Base-by-base conservation (phyloP, 2,329 filamentous ascomycete genomes). In the Fusarium humuli region DNA sequence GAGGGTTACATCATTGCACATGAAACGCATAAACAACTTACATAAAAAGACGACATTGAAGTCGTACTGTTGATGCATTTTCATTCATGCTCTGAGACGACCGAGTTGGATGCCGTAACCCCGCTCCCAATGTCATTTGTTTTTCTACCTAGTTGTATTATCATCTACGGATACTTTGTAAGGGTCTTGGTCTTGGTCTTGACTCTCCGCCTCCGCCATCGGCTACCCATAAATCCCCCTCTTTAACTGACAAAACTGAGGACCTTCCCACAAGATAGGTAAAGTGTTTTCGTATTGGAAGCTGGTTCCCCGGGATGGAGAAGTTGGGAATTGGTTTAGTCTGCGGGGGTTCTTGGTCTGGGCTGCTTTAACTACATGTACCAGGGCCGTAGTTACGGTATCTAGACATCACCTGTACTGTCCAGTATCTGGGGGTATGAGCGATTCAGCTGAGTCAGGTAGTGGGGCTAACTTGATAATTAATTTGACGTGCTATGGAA, bases 361-460 rank as follows among this genome's bases (percentile, higher is more conserved):
- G 23, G 20, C 41, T 56, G 29, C 37, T 42, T 40, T 40, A 16
- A 32, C 29, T 65, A 67, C 56, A 30, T 12, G 34, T 47, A 69
- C 63, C 52, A 57, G 59, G 53, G 30, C 61, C 61, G 40, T 47
- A 50, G 56, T 46, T 41, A 65, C 44, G 30, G 47, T 50, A 37
- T 34, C 34, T 37, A 18, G 13, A 23, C 27, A 53, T 53, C 34
- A 53, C 37, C n/a, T 41, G 32, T 23, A 23, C 49, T 53, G n/a
- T 53, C 12, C 25, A 27, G 34, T 54, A 66, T 70, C 48, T 56
- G 44, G 48, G 49, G 41, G 50, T 25, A 22, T 44, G 45, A 62
- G 57, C 49, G 66, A 70, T 55, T 67, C 65, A 62, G 59, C 63
- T 61, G 71, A 73, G 60, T 74, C 72, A 71, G 46, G 62, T 44